Base-by-base conservation (phyloP, 148 eudicot species). In the Oxyria digyna region DNA sequence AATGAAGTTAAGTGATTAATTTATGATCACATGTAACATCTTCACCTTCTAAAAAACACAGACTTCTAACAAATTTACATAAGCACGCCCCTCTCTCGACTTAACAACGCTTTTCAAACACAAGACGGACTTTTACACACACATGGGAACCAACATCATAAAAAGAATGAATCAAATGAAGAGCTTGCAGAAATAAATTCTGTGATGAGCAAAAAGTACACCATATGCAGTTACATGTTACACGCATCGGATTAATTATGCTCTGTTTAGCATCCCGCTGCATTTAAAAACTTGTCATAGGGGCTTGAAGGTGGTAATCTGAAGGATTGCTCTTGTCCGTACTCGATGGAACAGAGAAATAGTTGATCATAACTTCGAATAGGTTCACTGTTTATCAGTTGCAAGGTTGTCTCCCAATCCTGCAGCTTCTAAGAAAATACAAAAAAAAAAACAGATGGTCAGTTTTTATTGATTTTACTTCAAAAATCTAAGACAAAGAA, bases 221-320 rank as follows among this genome's bases (percentile, higher is more conserved):
- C 65, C 65, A 59, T 26, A 59, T 59, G 37, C 65, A 59, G 65
- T 59, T 59, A 57, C 37, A 50, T 5, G 27, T 50, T 50, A 18
- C 57, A 50, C 18, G 21, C 26, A 15, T 59, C 21, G 6, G 37
- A 59, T 29, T 29, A 35, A 57, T 57, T 24, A n/a, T 27, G 37
- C 18, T 59, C 37, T 12, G 41, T 75, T 84, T 76, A 91, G 84
- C 95, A 86, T 62, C 91, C 91, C 1, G 97, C 91, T 8, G 97
- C 97, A 73, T 81, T 86, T 80, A 91, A 72, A 78, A 91, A 91
- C 66, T 86, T 88, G 79, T 91, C 97, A 13, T 88, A 91, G 27
- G 97, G 97, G 71, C 97, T 91, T 17, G 97, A 84, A 45, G 97
- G 97, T 11, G 97, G 97, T 70, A 91, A 62, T 67, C 83, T 82